Evolutionary conservation across 176 grass and related monocot genomes (phyloP), one percentile per base, ranked within the genome.

Genomic region (Triticum turgidum): DNA sequence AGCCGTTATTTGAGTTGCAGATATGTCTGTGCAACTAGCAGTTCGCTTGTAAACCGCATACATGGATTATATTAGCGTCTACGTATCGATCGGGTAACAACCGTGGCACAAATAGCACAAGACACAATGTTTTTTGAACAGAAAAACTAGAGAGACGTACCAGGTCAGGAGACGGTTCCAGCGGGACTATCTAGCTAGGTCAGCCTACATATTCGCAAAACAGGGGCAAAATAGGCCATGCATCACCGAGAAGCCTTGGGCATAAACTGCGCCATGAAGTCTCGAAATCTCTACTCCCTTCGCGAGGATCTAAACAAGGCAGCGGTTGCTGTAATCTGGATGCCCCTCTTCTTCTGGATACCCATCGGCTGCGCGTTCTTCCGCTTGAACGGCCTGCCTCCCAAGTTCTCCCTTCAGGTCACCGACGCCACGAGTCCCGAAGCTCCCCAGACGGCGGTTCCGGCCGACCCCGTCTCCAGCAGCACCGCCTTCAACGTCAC

Each of bases 391-490:
- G 33, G 66, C 39, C 9, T 59, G 21, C 56, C 78, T 4, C 85
- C 68, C 68, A 87, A 65, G 14, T 87, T 87, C 85, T 87, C 68
- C 68, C 21, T 87, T 3, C 27, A 87, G 41, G 13, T 81, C 39
- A 35, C 20, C 5, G 58, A 24, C 17, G 78, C 33, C 65, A 6
- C 18, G 17, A 56, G 37, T 66, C 84, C 70, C 51, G 52, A 65
- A 6, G 7, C 22, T 66, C 84, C 61, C 35, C 51, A 25, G n/a
- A 7, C 22, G 66, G 27, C 11, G 37, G 22, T 21, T 11, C 11
- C 73, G 2, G 32, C 42, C 15, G 74, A 35, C n/a, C 52, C 76
- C 58, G 5, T 41, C 67, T 35, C 66, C 66, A 5, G 69, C 1
- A 6, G 38, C 1, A 64, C 66, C 67, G 37, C 20, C 54, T 73